Conservation (phyloP, 2,329 filamentous ascomycete species). For the Neopestalotiopsis sp. region DNA sequence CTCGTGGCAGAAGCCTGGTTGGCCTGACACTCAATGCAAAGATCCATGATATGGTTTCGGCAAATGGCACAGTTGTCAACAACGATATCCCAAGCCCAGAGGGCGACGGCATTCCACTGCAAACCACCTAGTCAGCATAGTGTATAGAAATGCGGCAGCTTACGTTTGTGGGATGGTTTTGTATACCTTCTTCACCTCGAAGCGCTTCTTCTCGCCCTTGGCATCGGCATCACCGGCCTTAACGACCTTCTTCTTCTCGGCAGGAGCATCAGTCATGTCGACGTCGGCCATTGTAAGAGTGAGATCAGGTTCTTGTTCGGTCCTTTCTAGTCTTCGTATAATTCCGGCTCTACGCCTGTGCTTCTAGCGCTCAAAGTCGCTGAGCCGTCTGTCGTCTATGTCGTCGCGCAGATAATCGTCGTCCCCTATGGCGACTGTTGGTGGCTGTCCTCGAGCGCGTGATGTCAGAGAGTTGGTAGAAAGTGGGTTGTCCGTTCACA, state of each 20-base stretch:
- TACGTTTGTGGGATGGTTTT: background rate
- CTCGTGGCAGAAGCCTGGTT: conserved; percentile 97
- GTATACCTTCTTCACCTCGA: conserved; percentile 96
- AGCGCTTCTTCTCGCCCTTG: conserved; percentile 84
- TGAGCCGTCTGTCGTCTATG: no score
- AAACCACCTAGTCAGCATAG: conserved; percentile 21
- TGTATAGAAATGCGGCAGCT: background rate
- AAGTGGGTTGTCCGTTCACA: background rate
- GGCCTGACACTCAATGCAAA: conserved; percentile 98
- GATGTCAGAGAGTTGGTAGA: conserved; percentile 6
- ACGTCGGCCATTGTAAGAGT: conserved; percentile 82
- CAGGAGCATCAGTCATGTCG: conserved; percentile 88
- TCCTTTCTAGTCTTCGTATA: background rate
- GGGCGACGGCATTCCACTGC: conserved; percentile 96
- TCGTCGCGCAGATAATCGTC: background rate
- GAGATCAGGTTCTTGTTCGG: background rate
- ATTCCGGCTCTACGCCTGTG: background rate
- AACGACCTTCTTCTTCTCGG: conserved; percentile 51
- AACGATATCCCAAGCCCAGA: conserved; percentile 99
- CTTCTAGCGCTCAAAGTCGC: no score
- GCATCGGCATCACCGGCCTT: conserved; percentile 51
- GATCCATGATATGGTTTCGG: conserved; percentile 99
- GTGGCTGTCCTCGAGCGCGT: background rate
- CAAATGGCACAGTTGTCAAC: conserved; percentile 99
- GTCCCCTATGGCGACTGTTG: background rate